A percentile compares a stretch with the other conserved stretches of the same genome.
These are phyloP conservation scores for Coemansia sp. DNA, from an alignment of 192 early-diverging fungal species.

Conservation along the genomic window DNA sequence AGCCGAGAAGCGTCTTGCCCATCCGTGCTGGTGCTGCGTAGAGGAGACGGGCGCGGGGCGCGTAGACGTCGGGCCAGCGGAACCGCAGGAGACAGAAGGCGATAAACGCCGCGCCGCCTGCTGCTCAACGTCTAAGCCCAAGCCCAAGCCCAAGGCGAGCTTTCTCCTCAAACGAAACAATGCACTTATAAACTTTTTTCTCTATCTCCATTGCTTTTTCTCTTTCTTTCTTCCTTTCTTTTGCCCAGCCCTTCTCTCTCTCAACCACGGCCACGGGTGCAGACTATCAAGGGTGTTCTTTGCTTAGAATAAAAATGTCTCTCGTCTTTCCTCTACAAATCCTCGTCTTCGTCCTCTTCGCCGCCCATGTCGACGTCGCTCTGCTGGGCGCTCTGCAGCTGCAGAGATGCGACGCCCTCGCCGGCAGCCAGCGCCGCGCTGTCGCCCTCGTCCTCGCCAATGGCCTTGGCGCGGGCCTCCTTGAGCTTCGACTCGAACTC, in stretches of 20 bases:
- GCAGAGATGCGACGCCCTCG: neutral
- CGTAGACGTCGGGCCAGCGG: conserved; percentile 56
- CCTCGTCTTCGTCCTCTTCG: conserved; percentile 9
- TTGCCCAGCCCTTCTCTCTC: too few species aligned
- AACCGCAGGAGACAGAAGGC: conserved; percentile 53
- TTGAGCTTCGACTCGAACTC: conserved; percentile 82
- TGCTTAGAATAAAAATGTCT: neutral
- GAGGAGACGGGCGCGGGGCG: conserved; percentile 46
- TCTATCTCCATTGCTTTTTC: neutral
- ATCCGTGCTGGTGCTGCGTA: conserved; percentile 46
- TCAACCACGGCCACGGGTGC: neutral
- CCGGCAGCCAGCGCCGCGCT: conserved; percentile 7
- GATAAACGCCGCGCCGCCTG: conserved; percentile 74
- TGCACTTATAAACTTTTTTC: neutral
- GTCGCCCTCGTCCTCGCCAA: conserved; percentile 62
- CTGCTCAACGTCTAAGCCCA: conserved; percentile 79
- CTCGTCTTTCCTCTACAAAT: neutral
- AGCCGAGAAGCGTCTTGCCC: conserved; percentile 56
- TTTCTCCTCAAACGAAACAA: neutral
- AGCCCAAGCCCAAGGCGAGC: too few species aligned
- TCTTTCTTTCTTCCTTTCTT: too few species aligned
- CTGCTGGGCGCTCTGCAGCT: conserved; percentile 13
- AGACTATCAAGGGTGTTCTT: neutral
- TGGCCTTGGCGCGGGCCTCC: conserved; percentile 64
- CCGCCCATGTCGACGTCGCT: conserved; percentile 12